Percentiles rank a stretch among this genome's conserved stretches.
Conservation (phyloP, 1,139 yeast genomes). For the Hansenula lynferdii region DNA sequence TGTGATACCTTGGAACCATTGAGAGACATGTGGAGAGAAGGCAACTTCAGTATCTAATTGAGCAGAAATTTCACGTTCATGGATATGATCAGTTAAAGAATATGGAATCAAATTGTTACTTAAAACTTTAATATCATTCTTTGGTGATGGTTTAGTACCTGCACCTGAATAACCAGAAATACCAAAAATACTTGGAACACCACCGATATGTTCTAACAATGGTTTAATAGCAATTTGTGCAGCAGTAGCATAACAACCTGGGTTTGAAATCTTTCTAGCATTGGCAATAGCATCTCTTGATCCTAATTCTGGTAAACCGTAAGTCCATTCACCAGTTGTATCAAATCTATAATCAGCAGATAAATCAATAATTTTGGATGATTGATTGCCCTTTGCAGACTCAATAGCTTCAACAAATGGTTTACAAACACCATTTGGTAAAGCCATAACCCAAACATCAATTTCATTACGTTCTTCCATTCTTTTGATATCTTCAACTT, state of each 20-base stretch:
- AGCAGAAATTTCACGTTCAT: constrained; percentile 84
- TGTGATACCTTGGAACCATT: constrained; percentile 98
- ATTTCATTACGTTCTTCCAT: constrained; percentile 75
- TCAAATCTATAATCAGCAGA: constrained; percentile 97
- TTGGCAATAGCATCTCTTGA: constrained; percentile 58
- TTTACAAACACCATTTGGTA: constrained; percentile 96
- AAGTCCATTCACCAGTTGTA: constrained; percentile 80
- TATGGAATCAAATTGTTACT: constrained; percentile 88
- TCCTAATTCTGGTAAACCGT: constrained; percentile 84
- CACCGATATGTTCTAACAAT: constrained; percentile 53
- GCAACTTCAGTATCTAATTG: constrained; percentile 79
- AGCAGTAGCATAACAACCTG: constrained; percentile 98
- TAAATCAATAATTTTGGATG: constrained; percentile 81
- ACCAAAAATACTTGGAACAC: constrained; percentile 85
- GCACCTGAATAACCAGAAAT: constrained; percentile 99
- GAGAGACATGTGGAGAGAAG: constrained; percentile 96
- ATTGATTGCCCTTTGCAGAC: constrained; percentile 39
- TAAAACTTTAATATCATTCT: constrained; percentile 75
- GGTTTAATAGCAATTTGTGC: constrained; percentile 95
- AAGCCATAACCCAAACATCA: constrained; percentile 98
- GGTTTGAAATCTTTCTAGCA: constrained; percentile 89
- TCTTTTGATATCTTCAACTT: constrained; percentile 76
- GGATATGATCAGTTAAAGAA: constrained; percentile 93
- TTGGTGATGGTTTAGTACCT: constrained; percentile 97
- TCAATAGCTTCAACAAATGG: constrained; percentile 96